These are phyloP conservation scores for Aspergillus versicolor DNA, from an alignment of 2,329 filamentous ascomycete genomes.

Conservation along the genomic window DNA sequence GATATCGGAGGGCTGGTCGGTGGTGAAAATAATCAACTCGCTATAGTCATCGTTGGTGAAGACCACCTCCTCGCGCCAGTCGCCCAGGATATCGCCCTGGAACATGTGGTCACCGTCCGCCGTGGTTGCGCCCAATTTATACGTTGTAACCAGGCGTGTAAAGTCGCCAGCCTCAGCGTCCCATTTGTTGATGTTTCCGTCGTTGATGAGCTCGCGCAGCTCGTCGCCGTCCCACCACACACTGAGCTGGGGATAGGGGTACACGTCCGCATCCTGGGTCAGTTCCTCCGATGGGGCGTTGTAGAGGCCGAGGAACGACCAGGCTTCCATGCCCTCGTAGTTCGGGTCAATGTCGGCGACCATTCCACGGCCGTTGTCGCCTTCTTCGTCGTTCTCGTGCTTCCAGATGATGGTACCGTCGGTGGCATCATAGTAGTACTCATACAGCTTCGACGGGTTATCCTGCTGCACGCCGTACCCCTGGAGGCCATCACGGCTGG, in stretches of 20 bases:
- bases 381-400: not conserved
- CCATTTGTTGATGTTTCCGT: constrained; percentile 4
- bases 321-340: not conserved
- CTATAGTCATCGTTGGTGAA: not conserved
- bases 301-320: constrained; percentile 5
- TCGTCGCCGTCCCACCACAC: constrained; percentile 6
- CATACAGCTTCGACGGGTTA: not conserved
- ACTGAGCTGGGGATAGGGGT: constrained; percentile 3
- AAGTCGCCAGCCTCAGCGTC: not conserved
- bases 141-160: not conserved
- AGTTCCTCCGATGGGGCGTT: not conserved
- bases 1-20: not conserved
- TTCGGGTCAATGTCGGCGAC: constrained; percentile 5
- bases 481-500: constrained; percentile 5
- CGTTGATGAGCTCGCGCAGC: constrained; percentile 3
- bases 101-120: not conserved
- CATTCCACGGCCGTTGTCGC: constrained; percentile 6
- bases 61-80: constrained; percentile 8
- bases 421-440: constrained; percentile 10
- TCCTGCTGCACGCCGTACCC: constrained; percentile 9
- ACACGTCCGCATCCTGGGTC: not conserved
- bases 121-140: not conserved
- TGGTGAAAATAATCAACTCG: constrained; percentile 9
- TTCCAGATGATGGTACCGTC: constrained; percentile 3
- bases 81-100: constrained; percentile 4